phyloP scores from a whole-genome alignment of 2,329 filamentous ascomycete species.

The Trichoderma harzianum region DNA sequence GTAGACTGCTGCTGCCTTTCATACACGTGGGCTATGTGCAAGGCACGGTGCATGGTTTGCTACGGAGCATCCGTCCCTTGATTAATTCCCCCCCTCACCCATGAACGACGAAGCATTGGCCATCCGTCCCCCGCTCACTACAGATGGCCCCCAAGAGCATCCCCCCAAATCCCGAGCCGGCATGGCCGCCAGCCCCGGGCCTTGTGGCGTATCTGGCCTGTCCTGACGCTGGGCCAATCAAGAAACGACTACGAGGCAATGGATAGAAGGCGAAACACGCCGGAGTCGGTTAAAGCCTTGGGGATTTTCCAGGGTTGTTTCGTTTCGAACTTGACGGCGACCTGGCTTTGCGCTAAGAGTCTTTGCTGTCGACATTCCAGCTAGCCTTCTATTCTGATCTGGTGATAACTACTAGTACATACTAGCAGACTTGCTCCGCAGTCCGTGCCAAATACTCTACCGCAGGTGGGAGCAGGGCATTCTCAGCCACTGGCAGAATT shows the following conservation, averaged over 20 bases:
- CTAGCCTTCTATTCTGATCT: not conserved
- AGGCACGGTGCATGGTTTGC: not conserved
- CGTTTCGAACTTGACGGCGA: not conserved
- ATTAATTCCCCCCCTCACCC: not conserved
- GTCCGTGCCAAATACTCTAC: not conserved
- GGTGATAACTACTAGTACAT: not conserved
- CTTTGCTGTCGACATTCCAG: not conserved
- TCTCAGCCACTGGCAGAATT: not conserved
- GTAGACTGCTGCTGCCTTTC: not conserved
- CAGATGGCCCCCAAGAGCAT: not conserved
- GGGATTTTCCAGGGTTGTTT: not conserved
- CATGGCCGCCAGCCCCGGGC: not conserved
- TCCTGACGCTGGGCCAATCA: not conserved
- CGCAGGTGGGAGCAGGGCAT: not conserved
- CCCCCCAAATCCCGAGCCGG: conserved; percentile 6
- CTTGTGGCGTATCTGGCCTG: conserved; percentile 2
- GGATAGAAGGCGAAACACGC: not conserved
- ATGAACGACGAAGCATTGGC: not conserved
- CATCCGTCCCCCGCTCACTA: not conserved
- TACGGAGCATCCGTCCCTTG: not conserved
- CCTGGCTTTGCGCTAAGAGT: not conserved
- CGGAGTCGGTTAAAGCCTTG: not conserved
- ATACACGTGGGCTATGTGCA: not conserved
- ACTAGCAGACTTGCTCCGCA: not conserved
- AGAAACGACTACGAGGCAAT: not conserved